phyloP scores from a whole-genome alignment of 192 early-diverging fungal species.

The Funneliformis geosporum region DNA sequence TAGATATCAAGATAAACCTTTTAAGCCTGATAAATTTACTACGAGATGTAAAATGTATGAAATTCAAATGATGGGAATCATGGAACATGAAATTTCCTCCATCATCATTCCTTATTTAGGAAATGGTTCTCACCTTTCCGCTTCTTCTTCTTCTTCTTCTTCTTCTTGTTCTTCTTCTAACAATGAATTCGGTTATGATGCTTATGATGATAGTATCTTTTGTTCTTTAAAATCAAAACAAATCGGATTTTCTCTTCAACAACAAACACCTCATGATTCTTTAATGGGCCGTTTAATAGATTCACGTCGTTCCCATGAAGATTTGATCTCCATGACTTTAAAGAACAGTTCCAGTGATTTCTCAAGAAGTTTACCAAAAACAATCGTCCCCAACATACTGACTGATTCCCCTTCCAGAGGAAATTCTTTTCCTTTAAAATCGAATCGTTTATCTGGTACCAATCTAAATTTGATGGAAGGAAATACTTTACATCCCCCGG shows the following conservation, averaged over 20 bases:
- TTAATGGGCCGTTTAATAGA: background rate
- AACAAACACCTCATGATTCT: background rate
- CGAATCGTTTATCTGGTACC: background rate
- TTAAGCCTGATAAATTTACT: constrained; percentile 58
- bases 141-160: background rate
- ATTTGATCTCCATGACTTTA: constrained; percentile 28
- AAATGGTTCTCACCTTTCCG: constrained; percentile 29
- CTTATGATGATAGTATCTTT: constrained; percentile 48
- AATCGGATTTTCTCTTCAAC: background rate
- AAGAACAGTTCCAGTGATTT: constrained; percentile 36
- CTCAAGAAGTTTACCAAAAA: constrained; percentile 43
- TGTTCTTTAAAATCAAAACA: background rate
- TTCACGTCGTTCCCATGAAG: constrained; percentile 23
- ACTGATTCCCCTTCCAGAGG: background rate
- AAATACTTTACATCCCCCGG: background rate
- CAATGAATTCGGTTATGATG: constrained; percentile 38
- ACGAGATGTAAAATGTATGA: constrained; percentile 83
- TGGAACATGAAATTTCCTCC: constrained; percentile 58
- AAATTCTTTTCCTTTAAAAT: too few relatives aligned
- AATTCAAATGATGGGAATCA: constrained; percentile 81
- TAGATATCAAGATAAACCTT: constrained; percentile 46
- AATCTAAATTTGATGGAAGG: background rate
- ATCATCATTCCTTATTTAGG: constrained; percentile 56
- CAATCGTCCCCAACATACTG: background rate
- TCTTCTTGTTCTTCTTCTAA: background rate